Evolutionary conservation across 768 basidiomycete genomes (phyloP).

Genomic region (Ramaria sp.): DNA sequence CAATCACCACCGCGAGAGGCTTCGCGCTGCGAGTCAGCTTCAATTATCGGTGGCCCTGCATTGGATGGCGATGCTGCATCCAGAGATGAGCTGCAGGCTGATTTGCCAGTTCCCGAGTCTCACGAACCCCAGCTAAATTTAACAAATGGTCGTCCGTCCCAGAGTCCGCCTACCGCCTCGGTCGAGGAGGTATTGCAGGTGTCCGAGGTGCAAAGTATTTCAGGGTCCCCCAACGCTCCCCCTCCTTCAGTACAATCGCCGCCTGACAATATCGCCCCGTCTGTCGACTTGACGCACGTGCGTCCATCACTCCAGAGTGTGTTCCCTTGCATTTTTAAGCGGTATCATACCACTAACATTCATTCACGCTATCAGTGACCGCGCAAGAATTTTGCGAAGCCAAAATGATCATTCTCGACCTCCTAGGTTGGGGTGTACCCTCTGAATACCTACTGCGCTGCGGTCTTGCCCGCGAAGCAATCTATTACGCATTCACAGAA

Average conservation of each 20-base stretch:
- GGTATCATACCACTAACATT: too few species aligned
- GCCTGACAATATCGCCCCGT: neutral
- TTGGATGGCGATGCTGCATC: too few species aligned
- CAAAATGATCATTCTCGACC: conserved; percentile 68
- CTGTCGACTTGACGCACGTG: neutral
- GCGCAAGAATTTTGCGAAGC: conserved; percentile 58
- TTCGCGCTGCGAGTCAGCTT: neutral
- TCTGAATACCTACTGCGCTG: conserved; percentile 63
- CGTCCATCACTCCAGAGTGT: conserved; percentile 7
- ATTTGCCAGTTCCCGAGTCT: too few species aligned
- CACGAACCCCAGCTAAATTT: too few species aligned
- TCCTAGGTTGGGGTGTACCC: conserved; percentile 75
- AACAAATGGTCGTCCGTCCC: too few species aligned
- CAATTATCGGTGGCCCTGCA: neutral
- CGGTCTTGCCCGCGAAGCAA: conserved; percentile 55
- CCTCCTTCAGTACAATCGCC: neutral
- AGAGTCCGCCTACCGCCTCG: too few species aligned
- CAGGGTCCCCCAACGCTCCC: neutral
- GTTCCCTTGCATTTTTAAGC: neutral
- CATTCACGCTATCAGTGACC: too few species aligned
- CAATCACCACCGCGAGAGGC: neutral
- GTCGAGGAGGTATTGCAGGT: neutral
- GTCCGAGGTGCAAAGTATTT: neutral
- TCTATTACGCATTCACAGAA: conserved; percentile 72
- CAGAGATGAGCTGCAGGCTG: too few species aligned